A percentile compares a stretch with the other conserved stretches of the same genome.
These are phyloP conservation scores for Saccharomyces kudriavzevii DNA, from an alignment of 805 yeast genomes.

Conservation along the genomic window DNA sequence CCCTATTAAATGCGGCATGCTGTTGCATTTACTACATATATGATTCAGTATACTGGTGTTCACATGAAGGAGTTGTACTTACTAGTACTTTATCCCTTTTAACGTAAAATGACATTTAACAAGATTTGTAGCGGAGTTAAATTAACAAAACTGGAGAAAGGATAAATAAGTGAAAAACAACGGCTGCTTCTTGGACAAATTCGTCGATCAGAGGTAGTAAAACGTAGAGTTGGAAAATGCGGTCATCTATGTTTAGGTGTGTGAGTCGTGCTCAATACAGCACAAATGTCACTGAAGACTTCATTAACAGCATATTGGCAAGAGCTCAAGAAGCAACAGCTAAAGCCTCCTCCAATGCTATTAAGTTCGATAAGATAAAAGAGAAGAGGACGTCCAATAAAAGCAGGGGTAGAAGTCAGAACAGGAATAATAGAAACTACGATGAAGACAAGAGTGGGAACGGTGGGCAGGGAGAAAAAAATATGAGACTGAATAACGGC, in stretches of 20 bases:
- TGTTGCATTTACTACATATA: neutral
- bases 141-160: neutral
- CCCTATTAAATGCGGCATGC: neutral
- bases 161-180: neutral
- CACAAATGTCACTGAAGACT: constrained; percentile 25
- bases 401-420: constrained; percentile 1
- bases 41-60: neutral
- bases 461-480: neutral
- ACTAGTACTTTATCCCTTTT: neutral
- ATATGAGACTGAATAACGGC: neutral
- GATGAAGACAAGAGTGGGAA: constrained; percentile 3
- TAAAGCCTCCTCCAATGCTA: constrained; percentile 7
- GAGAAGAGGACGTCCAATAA: constrained; percentile 1
- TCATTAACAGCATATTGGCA: constrained; percentile 23
- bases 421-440: constrained; percentile 1
- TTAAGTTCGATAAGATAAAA: neutral
- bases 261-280: constrained; percentile 13
- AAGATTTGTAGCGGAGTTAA: neutral
- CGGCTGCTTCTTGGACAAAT: too few species aligned
- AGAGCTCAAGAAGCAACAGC: constrained; percentile 28
- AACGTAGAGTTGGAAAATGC: neutral
- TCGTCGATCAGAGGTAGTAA: neutral
- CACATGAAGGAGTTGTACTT: neutral
- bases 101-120: neutral
- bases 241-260: neutral